Evolutionary conservation across 106 monocot genomes (phyloP), one percentile per base, ranked within the genome.

Genomic region (Allium sativum): DNA sequence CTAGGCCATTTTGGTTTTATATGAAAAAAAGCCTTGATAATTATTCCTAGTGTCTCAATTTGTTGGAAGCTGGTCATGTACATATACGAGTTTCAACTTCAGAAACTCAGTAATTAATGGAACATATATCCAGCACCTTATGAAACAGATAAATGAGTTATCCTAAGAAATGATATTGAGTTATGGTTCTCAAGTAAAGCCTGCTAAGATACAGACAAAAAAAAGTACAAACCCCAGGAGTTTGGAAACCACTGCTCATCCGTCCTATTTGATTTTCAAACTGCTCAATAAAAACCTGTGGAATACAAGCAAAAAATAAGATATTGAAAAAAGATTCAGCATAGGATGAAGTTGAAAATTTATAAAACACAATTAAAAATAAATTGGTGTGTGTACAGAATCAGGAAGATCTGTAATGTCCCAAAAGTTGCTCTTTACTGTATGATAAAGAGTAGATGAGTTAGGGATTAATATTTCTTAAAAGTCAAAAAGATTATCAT

Each of bases 391-490:
- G 65, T 84, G 40, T 79, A 87, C 87, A 72, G 74, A 79, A 72
- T 76, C 67, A 66, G 67, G 69, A 44, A 79, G 48, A 48, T 59
- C 63, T 45, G 71, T 67, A 59, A 74, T 68, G 18, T 77, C 62
- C 45, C 78, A 41, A 9, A 87, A 68, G 67, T 45, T 75, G 51
- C 64, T 72, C 46, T 59, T 79, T 66, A 79, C 92, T 92, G 87
- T 52, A 69, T 59, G 20, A 62, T 12, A 51, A 74, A 60, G 9
- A 59, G 0, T 21, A 41, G 7, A 15, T 14, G 21, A 59, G 40
- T 41, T 11, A 56, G 55, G 13, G 20, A 17, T 60, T 60, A 7
- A 40, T 7, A 42, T 12, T 59, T 16, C 43, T 40, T 59, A 60
- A 16, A 13, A 17, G 18, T 10, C 5, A 60, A 14, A 18, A 44